phyloP scores from a whole-genome alignment of 108 stramenopile genomes.

The Cylindrotheca fusiformis region DNA sequence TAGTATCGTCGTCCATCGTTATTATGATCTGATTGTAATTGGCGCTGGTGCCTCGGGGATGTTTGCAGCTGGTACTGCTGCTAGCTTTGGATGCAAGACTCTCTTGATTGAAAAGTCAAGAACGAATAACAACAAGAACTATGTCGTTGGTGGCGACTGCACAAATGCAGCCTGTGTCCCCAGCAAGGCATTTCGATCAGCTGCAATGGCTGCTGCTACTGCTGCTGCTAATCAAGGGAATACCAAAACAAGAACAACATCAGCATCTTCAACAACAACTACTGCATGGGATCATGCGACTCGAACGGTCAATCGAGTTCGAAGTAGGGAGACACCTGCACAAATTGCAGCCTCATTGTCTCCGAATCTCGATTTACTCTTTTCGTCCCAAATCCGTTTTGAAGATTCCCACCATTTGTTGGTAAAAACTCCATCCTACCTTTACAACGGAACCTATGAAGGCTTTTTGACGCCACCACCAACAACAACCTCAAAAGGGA shows the following conservation, averaged over 20 bases:
- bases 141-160: conserved; percentile 49
- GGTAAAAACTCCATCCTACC: neutral
- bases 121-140: neutral
- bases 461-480: neutral
- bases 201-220: conserved; percentile 17
- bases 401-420: conserved; percentile 12
- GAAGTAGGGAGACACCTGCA: conserved; percentile 30
- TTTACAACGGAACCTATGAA: neutral
- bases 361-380: conserved; percentile 27
- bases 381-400: conserved; percentile 9
- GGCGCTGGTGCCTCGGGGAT: conserved; percentile 52
- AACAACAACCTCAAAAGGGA: neutral
- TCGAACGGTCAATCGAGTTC: conserved; percentile 18
- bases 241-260: neutral
- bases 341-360: conserved; percentile 8
- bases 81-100: conserved; percentile 25
- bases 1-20: no score
- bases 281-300: conserved; percentile 10
- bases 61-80: conserved; percentile 44
- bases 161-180: conserved; percentile 56
- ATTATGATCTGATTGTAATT: conserved; percentile 35
- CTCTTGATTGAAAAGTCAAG: conserved; percentile 21
- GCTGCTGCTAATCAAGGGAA: neutral
- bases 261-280: neutral
- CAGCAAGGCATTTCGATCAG: conserved; percentile 39